Evolutionary conservation across 2,329 filamentous ascomycete genomes (phyloP), one percentile per base, ranked within the genome.

Genomic region (Zelopaecilomyces penicillatus): DNA sequence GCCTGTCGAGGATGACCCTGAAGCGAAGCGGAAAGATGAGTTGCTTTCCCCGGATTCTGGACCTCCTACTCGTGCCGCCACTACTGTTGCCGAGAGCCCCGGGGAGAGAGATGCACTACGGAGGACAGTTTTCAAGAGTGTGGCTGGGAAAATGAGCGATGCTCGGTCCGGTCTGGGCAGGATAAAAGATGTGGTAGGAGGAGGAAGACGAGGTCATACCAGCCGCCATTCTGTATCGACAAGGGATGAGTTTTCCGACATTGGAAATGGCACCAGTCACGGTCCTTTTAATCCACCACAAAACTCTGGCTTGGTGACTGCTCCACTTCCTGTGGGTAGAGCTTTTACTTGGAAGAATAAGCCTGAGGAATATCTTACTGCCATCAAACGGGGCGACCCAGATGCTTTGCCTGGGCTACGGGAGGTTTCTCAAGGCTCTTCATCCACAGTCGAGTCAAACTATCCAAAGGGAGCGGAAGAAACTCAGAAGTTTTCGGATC

Each of bases 171-270:
- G 89, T 0, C 75, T 95, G 45, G 86, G 85, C 2, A 82, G 87
- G 32, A 89, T 96, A 61, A 90, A 90, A 58, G 88, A 91, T 58
- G 87, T 82, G 3, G 85, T 95, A 32, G 86, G 87, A 1, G 71
- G 73, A 10, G 68, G 67, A 8, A 59, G 72, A n/a, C 71, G 71
- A 50, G 73, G 75, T 2, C 77, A 83, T 48, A 55, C 58, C 39
- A 71, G 63, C 51, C 73, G 74, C 10, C 70, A 71, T n/a, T 80
- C 78, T 4, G 50, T 60, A 7, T 57, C 62, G 6, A 56, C 55
- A 4, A 76, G 69, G 52, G 78, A 83, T 44, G 78, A 79, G n/a
- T 63, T 62, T 31, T 54, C 61, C 26, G 70, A 74, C 31, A 60
- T 57, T 6, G 48, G 48, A 9, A 43, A 43, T 33, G 36, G 35